Evolutionary conservation across 495 filamentous ascomycete genomes (phyloP), one percentile per base, ranked within the genome.

Genomic region (Lepraria neglecta): DNA sequence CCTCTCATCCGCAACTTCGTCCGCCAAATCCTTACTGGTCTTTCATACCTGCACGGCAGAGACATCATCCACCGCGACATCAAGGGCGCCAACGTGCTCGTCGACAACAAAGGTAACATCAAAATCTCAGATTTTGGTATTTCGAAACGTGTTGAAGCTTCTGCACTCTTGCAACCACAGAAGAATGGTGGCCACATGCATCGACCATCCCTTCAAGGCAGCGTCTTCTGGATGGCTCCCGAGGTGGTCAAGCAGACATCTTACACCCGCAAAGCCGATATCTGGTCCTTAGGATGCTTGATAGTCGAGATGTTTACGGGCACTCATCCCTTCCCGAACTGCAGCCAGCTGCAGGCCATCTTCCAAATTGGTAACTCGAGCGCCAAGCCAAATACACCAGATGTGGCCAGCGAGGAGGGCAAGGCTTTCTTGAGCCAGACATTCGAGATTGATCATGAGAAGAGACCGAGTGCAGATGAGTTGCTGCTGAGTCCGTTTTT

Each of bases 111-210:
- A 72, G 94, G 94, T 46, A 91, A 90, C 47, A 95, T 99, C 78
- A 99, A 99, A 75, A 99, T 99, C 58, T 97, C 92, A 21, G 94
- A 99, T 78, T 99, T 99, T 67, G 94, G 94, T 73, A 97, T 99
- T 71, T 95, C 89, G 61, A 99, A 99, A 80, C 95, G 92, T 64
- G 89, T 96, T 31, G 90, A 96, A 73, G 89, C 90, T 14, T 86
- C 87, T 56, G 77, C 80, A 50, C 72, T 84, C 59, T 78, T 85
- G 57, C 74, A 81, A 68, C 79, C 79, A 51, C 80, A 78, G 35
- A 77, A 77, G 66, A 72, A 74, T 55, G 75, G 72, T 14, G 77
- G 87, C 62, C 87, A 89, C 74, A 82, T 86, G 64, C 84, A 95
- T 70, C 86, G 94, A 14, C 92, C 95, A 3, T 97, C 92, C 2